Conservation (phyloP, 1,139 yeast species). For the Komagataea norvegica region DNA sequence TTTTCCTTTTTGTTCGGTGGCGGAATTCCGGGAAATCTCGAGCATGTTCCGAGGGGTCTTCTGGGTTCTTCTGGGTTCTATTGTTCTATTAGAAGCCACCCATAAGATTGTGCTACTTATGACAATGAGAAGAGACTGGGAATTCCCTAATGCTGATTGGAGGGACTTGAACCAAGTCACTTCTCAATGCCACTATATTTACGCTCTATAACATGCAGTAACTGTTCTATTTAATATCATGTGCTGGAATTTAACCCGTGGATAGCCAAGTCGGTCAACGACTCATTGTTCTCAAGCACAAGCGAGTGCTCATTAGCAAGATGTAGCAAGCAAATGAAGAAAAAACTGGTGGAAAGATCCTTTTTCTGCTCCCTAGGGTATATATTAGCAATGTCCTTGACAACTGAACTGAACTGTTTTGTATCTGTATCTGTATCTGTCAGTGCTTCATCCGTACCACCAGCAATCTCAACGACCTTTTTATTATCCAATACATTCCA, state of each 20-base stretch:
- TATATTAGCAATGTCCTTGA: constrained; percentile 45
- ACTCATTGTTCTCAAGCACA: constrained; percentile 50
- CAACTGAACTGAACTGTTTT: constrained; percentile 41
- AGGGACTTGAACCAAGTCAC: too few species aligned
- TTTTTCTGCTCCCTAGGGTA: constrained; percentile 49
- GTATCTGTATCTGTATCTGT: constrained; percentile 16
- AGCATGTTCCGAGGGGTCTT: too few species aligned
- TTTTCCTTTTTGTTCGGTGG: constrained; percentile 5
- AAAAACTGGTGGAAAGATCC: constrained; percentile 83
- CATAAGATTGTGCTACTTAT: too few species aligned
- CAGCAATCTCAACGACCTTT: not conserved
- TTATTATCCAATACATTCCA: constrained; percentile 56
- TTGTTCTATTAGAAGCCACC: too few species aligned
- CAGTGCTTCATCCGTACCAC: not conserved
- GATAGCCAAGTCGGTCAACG: constrained; percentile 47
- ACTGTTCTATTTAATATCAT: too few species aligned
- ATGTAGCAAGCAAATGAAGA: constrained; percentile 80
- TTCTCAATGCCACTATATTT: too few species aligned
- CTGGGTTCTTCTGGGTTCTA: too few species aligned
- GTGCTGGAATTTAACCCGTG: not conserved
- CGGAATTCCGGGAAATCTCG: constrained; percentile 5
- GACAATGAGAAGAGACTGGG: too few species aligned
- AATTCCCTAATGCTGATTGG: too few species aligned
- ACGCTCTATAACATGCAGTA: too few species aligned
- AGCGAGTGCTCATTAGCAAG: constrained; percentile 87